Percentiles rank a stretch among this genome's conserved stretches.
These are phyloP conservation scores for Cryptococcus sp. DNA, from an alignment of 1,284 basidiomycete species.

Conservation along the genomic window DNA sequence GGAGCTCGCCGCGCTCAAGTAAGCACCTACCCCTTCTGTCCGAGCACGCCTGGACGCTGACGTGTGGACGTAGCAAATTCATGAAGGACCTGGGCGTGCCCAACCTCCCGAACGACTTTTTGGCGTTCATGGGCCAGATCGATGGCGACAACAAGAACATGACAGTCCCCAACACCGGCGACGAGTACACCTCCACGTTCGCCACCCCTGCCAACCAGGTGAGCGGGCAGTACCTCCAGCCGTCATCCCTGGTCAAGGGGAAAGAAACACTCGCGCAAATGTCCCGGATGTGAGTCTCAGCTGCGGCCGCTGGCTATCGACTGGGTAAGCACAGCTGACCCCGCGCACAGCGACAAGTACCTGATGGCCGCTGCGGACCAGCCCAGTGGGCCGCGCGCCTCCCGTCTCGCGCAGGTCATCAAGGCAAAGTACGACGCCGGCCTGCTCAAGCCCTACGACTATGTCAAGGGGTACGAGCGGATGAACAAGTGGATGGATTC, in stretches of 20 bases:
- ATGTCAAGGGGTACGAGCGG: slow-evolving; percentile 87
- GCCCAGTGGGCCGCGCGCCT: slow-evolving; percentile 82
- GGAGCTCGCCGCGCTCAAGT: slow-evolving; percentile 38
- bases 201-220: too few species aligned
- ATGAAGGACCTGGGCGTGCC: slow-evolving; percentile 47
- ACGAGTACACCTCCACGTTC: too few species aligned
- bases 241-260: slow-evolving; percentile 12
- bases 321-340: not conserved
- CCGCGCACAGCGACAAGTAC: slow-evolving; percentile 66
- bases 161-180: not conserved
- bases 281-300: slow-evolving; percentile 30
- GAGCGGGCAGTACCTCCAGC: too few species aligned
- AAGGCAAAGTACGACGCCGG: slow-evolving; percentile 97
- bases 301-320: not conserved
- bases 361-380: slow-evolving; percentile 94
- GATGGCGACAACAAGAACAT: not conserved
- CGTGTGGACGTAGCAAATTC: slow-evolving; percentile 34
- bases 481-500: slow-evolving; percentile 88
- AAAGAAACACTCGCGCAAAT: slow-evolving; percentile 27
- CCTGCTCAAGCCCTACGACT: slow-evolving; percentile 90
- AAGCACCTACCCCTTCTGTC: slow-evolving; percentile 3
- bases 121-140: slow-evolving; percentile 20
- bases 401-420: slow-evolving; percentile 86
- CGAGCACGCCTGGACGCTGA: slow-evolving; percentile 1
- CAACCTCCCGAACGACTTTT: slow-evolving; percentile 43